A percentile compares a stretch with the other conserved stretches of the same genome.
Evolutionary conservation across 2,329 filamentous ascomycete genomes (phyloP).

Genomic region (Thermothelomyces thermophilus): DNA sequence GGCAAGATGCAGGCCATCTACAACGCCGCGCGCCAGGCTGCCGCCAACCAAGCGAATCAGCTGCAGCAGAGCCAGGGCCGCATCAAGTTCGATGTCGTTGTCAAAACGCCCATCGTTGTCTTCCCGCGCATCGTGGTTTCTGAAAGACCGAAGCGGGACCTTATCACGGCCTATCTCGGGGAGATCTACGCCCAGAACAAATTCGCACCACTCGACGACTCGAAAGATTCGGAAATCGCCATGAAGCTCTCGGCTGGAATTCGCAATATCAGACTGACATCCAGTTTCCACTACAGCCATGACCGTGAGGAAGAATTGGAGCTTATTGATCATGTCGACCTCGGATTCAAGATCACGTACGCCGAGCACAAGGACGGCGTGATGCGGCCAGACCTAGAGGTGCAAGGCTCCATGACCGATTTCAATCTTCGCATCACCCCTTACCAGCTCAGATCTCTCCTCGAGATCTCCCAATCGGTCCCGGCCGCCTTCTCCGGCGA

Average conservation of each 20-base stretch:
- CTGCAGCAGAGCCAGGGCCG: constrained; percentile 84
- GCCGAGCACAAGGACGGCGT: constrained; percentile 73
- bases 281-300: constrained; percentile 73
- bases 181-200: constrained; percentile 97
- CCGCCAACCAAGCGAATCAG: constrained; percentile 86
- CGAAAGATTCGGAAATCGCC: constrained; percentile 62
- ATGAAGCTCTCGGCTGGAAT: constrained; percentile 91
- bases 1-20: constrained; percentile 99
- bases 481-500: constrained; percentile 80
- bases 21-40: constrained; percentile 91
- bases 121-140: constrained; percentile 75
- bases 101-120: constrained; percentile 93
- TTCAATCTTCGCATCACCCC: constrained; percentile 87
- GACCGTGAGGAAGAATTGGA: constrained; percentile 77
- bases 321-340: constrained; percentile 93
- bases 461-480: constrained; percentile 82
- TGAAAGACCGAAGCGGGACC: constrained; percentile 65
- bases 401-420: constrained; percentile 87
- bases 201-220: constrained; percentile 78
- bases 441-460: constrained; percentile 80
- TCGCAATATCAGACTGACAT: constrained; percentile 84
- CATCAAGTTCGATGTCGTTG: constrained; percentile 87
- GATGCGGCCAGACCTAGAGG: constrained; percentile 82
- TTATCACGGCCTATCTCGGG: constrained; percentile 86
- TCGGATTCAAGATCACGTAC: constrained; percentile 88